Evolutionary conservation across 192 early-diverging fungal species (phyloP).

Genomic region (Coemansia sp.): DNA sequence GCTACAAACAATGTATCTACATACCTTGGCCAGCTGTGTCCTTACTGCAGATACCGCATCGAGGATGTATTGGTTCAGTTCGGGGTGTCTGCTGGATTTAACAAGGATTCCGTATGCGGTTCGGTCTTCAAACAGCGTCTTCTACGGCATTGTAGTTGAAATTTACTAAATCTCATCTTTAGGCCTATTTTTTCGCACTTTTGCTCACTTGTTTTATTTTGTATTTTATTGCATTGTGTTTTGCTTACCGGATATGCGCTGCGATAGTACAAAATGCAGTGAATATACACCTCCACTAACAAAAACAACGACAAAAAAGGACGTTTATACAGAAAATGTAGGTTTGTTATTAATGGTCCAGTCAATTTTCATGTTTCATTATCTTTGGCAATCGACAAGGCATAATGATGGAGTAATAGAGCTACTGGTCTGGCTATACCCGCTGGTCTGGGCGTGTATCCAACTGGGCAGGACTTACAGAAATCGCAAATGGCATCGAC

Average conservation of each 20-base stretch:
- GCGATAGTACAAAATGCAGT: conserved; percentile 26
- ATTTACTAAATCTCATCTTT: too few species aligned
- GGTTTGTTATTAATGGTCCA: too few species aligned
- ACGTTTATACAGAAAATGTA: too few species aligned
- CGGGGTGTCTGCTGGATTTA: conserved; percentile 53
- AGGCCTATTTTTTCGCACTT: too few species aligned
- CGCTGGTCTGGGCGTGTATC: too few species aligned
- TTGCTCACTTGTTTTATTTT: too few species aligned
- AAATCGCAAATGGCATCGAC: conserved; percentile 44
- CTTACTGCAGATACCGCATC: conserved; percentile 45
- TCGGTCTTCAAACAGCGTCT: conserved; percentile 45
- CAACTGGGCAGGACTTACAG: conserved; percentile 19
- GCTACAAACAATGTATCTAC: not conserved
- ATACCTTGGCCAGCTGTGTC: conserved; percentile 40
- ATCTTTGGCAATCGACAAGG: too few species aligned
- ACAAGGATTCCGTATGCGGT: conserved; percentile 54
- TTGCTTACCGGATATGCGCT: conserved; percentile 43
- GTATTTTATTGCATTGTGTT: not conserved
- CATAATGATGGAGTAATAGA: too few species aligned
- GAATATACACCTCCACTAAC: conserved; percentile 48
- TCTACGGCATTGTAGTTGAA: conserved; percentile 15
- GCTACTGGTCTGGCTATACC: too few species aligned
- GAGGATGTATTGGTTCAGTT: conserved; percentile 50
- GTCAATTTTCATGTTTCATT: too few species aligned
- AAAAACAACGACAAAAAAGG: not conserved